A percentile compares a stretch with the other conserved stretches of the same genome.
phyloP scores from a whole-genome alignment of 164 flowering plant genomes.

The Paratinospora sagittata region DNA sequence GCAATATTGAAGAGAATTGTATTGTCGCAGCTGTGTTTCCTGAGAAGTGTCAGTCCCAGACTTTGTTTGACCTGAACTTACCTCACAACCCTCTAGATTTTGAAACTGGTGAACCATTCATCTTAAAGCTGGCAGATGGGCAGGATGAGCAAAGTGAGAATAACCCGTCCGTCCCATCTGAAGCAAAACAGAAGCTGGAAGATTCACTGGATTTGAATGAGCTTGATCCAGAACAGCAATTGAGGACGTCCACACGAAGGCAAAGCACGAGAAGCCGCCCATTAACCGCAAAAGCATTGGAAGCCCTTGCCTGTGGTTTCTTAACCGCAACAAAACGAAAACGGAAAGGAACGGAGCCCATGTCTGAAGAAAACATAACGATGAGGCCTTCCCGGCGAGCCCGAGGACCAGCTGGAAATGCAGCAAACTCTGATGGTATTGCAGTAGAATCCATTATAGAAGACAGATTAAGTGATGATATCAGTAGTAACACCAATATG shows the following conservation, averaged over 20 bases:
- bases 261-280: slow-evolving; percentile 71
- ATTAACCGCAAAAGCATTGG: slow-evolving; percentile 51
- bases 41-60: slow-evolving; percentile 20
- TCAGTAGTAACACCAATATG: slow-evolving; percentile 11
- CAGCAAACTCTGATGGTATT: slow-evolving; percentile 16
- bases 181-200: slow-evolving; percentile 10
- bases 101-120: slow-evolving; percentile 28
- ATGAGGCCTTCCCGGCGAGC: slow-evolving; percentile 32
- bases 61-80: slow-evolving; percentile 45
- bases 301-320: slow-evolving; percentile 54
- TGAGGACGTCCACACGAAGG: slow-evolving; percentile 29
- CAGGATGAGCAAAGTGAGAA: slow-evolving; percentile 15
- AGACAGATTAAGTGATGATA: slow-evolving; percentile 21
- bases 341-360: slow-evolving; percentile 22
- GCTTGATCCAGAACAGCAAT: slow-evolving; percentile 25
- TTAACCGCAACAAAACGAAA: slow-evolving; percentile 20
- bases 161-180: slow-evolving; percentile 2
- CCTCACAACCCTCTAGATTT: slow-evolving; percentile 30
- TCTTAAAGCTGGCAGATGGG: slow-evolving; percentile 13
- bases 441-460: slow-evolving; percentile 20
- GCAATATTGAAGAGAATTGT: slow-evolving; percentile 11
- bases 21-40: slow-evolving; percentile 13
- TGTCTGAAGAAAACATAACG: slow-evolving; percentile 9
- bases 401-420: slow-evolving; percentile 12
- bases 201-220: slow-evolving; percentile 9